Base-by-base conservation (phyloP, 169 alveolate species). In the Plasmodium blacklocki region DNA sequence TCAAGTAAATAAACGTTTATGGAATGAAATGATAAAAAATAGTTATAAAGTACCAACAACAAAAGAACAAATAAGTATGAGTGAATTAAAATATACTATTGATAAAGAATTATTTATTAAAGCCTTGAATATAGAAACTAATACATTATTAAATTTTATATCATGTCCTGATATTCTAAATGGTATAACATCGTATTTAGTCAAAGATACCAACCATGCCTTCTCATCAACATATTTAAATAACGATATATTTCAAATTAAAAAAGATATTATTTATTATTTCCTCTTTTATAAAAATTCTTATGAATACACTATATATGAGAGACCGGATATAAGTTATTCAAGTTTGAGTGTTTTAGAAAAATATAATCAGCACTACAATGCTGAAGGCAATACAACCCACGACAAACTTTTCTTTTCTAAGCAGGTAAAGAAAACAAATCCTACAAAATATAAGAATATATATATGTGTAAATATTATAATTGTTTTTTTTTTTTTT, bases 181-280 rank as follows among this genome's bases (percentile, higher is more conserved):
- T 59, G 91, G 91, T 14, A 83, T 83, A 6, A 83, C 91, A n/a
- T 52, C 86, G 18, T 83, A 83, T 50, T 29, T 83, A 73, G 91
- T 83, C 11, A 83, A 83, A 47, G 67, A 70, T 47, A 52, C 83
- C 7, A 60, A 68, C 18, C 73, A 68, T 47, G 54, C 91, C n/a
- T 83, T 83, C 54, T 32, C 52, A 19, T 56, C 67, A 14, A 70
- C 18, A 21, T 83, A 83, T 62, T 47, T 83, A 12, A 83, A 83
- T 47, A 83, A 68, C 50, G 58, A 62, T 19, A 32, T 83, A 18
- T 63, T 83, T 23, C 86, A 83, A 19, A 60, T 63, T 3, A 83
- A 83, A 50, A 83, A 83, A 73, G 91, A 83, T 32, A 83, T 83
- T 1, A 56, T 83, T n/a, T 73, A 70, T 29, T 83, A 83, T 58